Evolutionary conservation across 2,329 filamentous ascomycete species (phyloP).

Genomic region (Parascedosporium putredinis): DNA sequence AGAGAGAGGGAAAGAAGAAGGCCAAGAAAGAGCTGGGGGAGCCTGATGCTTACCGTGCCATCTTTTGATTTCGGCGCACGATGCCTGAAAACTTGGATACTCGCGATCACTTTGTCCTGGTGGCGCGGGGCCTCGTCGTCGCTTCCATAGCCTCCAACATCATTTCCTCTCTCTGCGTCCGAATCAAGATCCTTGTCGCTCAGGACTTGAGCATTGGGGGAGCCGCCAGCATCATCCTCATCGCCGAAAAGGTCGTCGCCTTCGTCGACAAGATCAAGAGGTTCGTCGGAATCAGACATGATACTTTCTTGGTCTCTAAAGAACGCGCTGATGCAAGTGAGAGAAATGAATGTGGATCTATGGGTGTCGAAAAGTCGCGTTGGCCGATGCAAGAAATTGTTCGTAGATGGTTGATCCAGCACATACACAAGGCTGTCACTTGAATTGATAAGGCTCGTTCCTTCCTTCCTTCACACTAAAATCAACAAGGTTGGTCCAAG

Average conservation of each 20-base stretch:
- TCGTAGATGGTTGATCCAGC: too few species aligned
- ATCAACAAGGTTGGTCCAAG: too few species aligned
- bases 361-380: too few species aligned
- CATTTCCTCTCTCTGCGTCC: conserved; percentile 16
- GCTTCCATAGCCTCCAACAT: conserved; percentile 9
- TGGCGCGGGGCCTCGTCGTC: conserved; percentile 17
- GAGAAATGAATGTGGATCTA: too few species aligned
- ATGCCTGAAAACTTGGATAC: conserved; percentile 57
- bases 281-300: conserved; percentile 50
- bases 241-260: conserved; percentile 55
- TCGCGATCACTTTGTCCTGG: conserved; percentile 47
- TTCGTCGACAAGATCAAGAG: conserved; percentile 40
- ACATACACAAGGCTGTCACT: too few species aligned
- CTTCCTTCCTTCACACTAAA: too few species aligned
- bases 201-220: conserved; percentile 50
- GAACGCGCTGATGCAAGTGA: too few species aligned
- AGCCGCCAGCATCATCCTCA: conserved; percentile 46
- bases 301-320: too few species aligned
- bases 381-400: too few species aligned
- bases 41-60: conserved; percentile 45
- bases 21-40: neutral
- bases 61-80: conserved; percentile 60
- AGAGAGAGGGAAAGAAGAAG: neutral
- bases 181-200: conserved; percentile 51
- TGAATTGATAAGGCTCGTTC: too few species aligned